These are phyloP conservation scores for Daldinia caldariorum DNA, from an alignment of 495 filamentous ascomycete species.

Conservation along the genomic window DNA sequence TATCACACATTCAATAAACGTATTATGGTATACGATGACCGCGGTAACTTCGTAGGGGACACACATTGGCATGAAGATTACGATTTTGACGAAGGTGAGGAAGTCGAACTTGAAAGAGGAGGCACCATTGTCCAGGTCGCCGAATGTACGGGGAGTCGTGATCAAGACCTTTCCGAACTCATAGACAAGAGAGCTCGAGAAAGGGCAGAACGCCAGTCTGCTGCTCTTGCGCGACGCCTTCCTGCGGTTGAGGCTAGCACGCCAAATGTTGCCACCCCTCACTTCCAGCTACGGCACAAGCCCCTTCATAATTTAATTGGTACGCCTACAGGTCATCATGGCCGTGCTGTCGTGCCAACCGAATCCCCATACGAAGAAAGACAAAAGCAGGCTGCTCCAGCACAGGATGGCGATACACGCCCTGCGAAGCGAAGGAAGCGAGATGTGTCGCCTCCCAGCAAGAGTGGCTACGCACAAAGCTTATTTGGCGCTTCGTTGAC, in stretches of 20 bases:
- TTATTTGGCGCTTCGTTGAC: constrained; percentile 60
- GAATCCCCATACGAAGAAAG: constrained; percentile 63
- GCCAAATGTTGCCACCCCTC: constrained; percentile 21
- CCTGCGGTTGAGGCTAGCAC: constrained; percentile 15
- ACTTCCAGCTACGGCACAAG: constrained; percentile 53
- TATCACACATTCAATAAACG: constrained; percentile 93
- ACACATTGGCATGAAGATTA: constrained; percentile 78
- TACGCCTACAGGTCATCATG: constrained; percentile 60
- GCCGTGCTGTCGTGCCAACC: constrained; percentile 57
- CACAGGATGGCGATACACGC: constrained; percentile 29
- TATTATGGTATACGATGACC: constrained; percentile 88
- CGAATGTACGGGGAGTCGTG: constrained; percentile 73
- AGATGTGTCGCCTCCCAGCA: constrained; percentile 53
- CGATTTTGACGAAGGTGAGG: constrained; percentile 77
- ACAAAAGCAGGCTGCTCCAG: constrained; percentile 41
- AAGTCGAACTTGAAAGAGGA: constrained; percentile 79
- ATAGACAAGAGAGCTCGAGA: constrained; percentile 71
- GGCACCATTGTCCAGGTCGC: constrained; percentile 79
- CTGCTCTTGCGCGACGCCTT: constrained; percentile 46
- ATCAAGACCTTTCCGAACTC: constrained; percentile 80
- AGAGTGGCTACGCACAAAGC: constrained; percentile 62
- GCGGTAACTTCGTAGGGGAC: constrained; percentile 83
- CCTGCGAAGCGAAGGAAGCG: constrained; percentile 52
- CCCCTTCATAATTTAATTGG: constrained; percentile 58
- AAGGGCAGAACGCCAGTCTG: constrained; percentile 55